Conservation (phyloP, 2,329 filamentous ascomycete species). For the Graphilbum ipis-grandicollis region DNA sequence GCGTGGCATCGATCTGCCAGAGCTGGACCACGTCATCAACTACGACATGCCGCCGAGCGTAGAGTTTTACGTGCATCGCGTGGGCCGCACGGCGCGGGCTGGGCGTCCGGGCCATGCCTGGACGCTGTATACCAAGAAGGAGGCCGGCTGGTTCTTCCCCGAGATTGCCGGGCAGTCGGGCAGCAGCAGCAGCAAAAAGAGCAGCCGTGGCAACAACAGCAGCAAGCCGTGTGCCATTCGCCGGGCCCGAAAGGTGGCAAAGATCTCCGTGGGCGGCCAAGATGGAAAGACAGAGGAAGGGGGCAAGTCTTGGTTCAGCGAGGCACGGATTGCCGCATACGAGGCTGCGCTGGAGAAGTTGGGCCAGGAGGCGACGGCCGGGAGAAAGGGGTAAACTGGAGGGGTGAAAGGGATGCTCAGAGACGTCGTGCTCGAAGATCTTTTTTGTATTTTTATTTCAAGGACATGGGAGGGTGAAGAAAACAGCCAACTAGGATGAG, state of each 20-base stretch:
- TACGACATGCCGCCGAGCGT: constrained; percentile 78
- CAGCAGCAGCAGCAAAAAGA: no score
- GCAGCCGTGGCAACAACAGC: constrained; percentile 28
- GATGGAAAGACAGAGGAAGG: constrained; percentile 9
- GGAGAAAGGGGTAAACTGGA: no score
- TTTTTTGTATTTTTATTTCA: no score
- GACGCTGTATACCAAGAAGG: constrained; percentile 67
- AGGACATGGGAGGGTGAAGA: no score
- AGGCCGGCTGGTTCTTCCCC: constrained; percentile 85
- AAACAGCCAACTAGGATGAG: no score
- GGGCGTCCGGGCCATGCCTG: constrained; percentile 62
- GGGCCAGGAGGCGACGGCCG: constrained; percentile 38
- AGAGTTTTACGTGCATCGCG: constrained; percentile 76
- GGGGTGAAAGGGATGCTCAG: no score
- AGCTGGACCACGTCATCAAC: constrained; percentile 74
- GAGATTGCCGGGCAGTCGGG: constrained; percentile 53
- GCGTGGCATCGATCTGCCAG: constrained; percentile 69
- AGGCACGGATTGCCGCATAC: constrained; percentile 28
- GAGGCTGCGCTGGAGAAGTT: constrained; percentile 43
- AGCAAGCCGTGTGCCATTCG: constrained; percentile 16
- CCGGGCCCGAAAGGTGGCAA: constrained; percentile 26
- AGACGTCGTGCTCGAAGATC: background rate
- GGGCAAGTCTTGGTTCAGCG: constrained; percentile 18
- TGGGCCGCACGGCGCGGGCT: constrained; percentile 77
- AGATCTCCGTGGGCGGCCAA: constrained; percentile 22